Conservation (phyloP, 805 yeast genomes). For the Naumovozyma baii region DNA sequence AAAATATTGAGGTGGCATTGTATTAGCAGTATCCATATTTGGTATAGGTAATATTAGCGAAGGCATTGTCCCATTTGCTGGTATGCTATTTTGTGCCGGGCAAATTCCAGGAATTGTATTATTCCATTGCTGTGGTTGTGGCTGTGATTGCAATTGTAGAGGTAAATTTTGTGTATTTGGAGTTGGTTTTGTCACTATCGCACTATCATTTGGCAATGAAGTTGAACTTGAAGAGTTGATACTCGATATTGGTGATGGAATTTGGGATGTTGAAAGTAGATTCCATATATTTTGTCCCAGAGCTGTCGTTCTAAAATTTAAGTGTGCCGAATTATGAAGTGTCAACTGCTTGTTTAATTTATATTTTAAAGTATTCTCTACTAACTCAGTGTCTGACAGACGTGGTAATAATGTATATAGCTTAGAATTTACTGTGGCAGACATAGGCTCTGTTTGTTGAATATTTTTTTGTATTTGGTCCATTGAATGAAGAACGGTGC, state of each 20-base stretch:
- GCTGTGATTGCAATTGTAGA: no score
- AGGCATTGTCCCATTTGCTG: neutral
- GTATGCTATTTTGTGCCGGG: neutral
- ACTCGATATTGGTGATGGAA: no score
- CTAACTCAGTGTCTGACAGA: constrained; percentile 7
- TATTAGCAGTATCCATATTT: neutral
- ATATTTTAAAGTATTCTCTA: constrained; percentile 15
- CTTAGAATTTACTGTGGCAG: neutral
- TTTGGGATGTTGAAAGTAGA: neutral
- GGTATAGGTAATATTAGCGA: neutral
- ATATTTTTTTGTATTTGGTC: neutral
- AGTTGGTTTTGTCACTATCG: no score
- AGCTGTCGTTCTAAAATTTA: neutral
- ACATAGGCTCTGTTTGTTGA: neutral
- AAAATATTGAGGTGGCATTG: no score
- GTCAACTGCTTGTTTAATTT: constrained; percentile 5
- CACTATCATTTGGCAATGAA: no score
- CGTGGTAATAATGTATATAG: constrained; percentile 11
- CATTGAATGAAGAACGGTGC: neutral
- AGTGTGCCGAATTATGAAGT: neutral
- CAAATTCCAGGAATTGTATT: no score
- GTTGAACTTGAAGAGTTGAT: no score
- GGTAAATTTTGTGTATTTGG: no score
- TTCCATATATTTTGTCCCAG: neutral
- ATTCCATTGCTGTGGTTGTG: neutral